Base-by-base conservation (phyloP, 208 protist genomes). In the Herpetomonas muscarum region DNA sequence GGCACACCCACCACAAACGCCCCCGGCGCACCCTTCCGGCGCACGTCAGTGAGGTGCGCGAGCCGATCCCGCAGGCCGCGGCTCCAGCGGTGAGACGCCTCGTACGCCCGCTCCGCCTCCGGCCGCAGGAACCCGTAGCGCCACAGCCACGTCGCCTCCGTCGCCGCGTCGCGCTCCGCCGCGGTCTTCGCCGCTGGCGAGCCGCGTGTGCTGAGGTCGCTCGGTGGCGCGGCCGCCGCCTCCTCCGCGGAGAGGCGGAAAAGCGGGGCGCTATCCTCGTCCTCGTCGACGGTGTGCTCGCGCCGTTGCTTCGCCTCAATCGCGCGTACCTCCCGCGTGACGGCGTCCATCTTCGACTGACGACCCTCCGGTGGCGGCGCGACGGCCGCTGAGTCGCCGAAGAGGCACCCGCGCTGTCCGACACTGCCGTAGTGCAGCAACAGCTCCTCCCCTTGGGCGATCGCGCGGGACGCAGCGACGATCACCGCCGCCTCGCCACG, bases 1-100 rank as follows among this genome's bases (percentile, higher is more conserved):
- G 89, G 89, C n/a, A 95, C 89, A 0, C 89, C 89, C 42, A 95
- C 65, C 24, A 95, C 85, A 78, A 93, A 95, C 70, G 91, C 83
- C 19, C 83, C 89, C 1, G 81, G 74, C 9, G 70, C 63, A 3
- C 85, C 89, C 24, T 80, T 82, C 37, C 85, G 75, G 22, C 89
- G 82, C 17, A 87, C 75, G 51, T 95, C 85, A 13, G 89, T 95
- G 13, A 95, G 71, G 30, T 87, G 76, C 1, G 85, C 80, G 37
- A 92, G 79, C 46, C 89, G 89, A 9, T 39, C 44, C 31, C 74
- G 64, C 60, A 95, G 64, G 3, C 70, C 58, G 37, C 63, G 59
- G 45, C 75, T 81, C 86, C 89, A 95, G 36, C 74, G 32, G 28
- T 72, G 45, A 36, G 75, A 85, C 19, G 83, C 81, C 37, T 87